Percentiles rank a stretch among this genome's conserved stretches.
These are phyloP conservation scores for Aspergillus quadricinctus DNA, from an alignment of 2,329 filamentous ascomycete genomes.

Conservation along the genomic window DNA sequence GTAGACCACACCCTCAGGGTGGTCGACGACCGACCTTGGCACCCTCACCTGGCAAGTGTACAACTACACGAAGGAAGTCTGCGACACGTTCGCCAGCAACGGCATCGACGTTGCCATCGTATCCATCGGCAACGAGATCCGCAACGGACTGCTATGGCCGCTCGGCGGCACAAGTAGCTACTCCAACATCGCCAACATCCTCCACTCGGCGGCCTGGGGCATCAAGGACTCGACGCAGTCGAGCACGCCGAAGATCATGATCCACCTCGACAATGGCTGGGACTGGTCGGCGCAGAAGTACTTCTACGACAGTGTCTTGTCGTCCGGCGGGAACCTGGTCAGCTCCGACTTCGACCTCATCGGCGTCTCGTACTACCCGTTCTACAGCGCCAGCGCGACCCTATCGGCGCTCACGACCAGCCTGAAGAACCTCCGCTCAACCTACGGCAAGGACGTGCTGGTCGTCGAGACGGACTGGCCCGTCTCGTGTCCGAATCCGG, in stretches of 20 bases:
- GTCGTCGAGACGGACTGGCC: slow-evolving; percentile 72
- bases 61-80: slow-evolving; percentile 62
- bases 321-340: slow-evolving; percentile 44
- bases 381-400: slow-evolving; percentile 59
- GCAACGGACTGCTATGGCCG: slow-evolving; percentile 62
- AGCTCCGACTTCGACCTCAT: slow-evolving; percentile 64
- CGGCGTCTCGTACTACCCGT: slow-evolving; percentile 70
- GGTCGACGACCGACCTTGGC: slow-evolving; percentile 55
- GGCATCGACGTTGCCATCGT: slow-evolving; percentile 58
- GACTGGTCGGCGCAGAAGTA: slow-evolving; percentile 62
- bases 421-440: slow-evolving; percentile 55
- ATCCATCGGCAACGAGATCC: slow-evolving; percentile 71
- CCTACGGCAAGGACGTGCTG: slow-evolving; percentile 63
- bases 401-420: slow-evolving; percentile 53
- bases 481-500: slow-evolving; percentile 55
- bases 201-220: slow-evolving; percentile 61
- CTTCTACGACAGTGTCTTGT: slow-evolving; percentile 59
- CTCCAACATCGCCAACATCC: slow-evolving; percentile 58
- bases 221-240: slow-evolving; percentile 59
- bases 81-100: slow-evolving; percentile 56
- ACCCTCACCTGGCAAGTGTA: slow-evolving; percentile 60
- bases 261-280: slow-evolving; percentile 74
- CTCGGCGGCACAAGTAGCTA: slow-evolving; percentile 54
- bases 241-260: slow-evolving; percentile 63
- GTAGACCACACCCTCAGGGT: slow-evolving; percentile 55